phyloP scores from a whole-genome alignment of 257 asterid genomes.

The Handroanthus guayacan region DNA sequence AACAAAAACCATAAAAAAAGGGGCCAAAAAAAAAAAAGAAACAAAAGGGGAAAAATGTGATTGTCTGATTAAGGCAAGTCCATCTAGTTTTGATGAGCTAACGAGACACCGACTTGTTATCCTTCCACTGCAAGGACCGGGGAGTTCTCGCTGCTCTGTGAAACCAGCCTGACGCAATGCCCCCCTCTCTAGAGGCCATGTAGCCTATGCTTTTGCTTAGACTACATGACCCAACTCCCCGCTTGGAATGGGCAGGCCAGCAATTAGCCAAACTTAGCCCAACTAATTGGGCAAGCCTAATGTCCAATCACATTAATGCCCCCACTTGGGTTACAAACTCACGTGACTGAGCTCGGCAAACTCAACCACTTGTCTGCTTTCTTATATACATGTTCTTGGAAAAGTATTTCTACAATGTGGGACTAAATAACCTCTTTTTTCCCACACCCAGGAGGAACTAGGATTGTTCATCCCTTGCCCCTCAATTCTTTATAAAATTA shows the following conservation, averaged over 20 bases:
- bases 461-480: background rate
- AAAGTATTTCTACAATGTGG: background rate
- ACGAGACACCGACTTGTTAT: conserved; percentile 18
- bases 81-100: conserved; percentile 1
- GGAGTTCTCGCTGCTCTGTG: conserved; percentile 32
- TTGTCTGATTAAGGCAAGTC: conserved; percentile 6
- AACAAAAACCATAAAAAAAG: too few species aligned
- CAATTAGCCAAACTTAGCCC: background rate
- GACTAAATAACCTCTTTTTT: background rate
- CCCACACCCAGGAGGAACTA: background rate
- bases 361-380: background rate
- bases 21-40: too few species aligned
- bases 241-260: conserved; percentile 24
- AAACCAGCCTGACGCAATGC: conserved; percentile 29
- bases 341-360: conserved; percentile 12
- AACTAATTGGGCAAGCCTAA: background rate
- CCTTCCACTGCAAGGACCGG: conserved; percentile 27
- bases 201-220: conserved; percentile 6
- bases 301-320: conserved; percentile 16
- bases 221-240: conserved; percentile 7
- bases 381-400: background rate
- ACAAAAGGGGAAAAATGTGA: background rate
- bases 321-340: conserved; percentile 33
- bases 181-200: background rate
- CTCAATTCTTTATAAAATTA: background rate